A percentile compares a stretch with the other conserved stretches of the same genome.
These are phyloP conservation scores for Cladosporium sp. DNA, from an alignment of 2,329 filamentous ascomycete genomes.

Conservation along the genomic window DNA sequence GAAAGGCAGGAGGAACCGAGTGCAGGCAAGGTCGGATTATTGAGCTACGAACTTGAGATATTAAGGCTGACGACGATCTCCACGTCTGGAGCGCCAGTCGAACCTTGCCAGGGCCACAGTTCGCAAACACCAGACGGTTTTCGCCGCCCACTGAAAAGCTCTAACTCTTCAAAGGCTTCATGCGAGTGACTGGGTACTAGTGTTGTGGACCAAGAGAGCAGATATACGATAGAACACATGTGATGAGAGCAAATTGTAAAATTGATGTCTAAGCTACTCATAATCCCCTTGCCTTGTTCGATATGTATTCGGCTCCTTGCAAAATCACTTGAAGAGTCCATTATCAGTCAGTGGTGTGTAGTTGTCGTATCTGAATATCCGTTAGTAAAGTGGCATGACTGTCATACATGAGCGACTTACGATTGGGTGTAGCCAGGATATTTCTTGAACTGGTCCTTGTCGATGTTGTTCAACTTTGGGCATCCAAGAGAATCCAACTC, in stretches of 20 bases:
- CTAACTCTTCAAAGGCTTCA: background rate
- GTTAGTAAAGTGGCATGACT: background rate
- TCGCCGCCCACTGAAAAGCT: background rate
- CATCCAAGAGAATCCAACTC: slow-evolving; percentile 30
- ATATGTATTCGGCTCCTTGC: background rate
- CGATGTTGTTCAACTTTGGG: slow-evolving; percentile 30
- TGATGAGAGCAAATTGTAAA: background rate
- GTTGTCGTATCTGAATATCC: background rate
- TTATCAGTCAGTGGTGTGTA: background rate
- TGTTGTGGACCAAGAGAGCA: background rate
- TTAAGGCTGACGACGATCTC: background rate
- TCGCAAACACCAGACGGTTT: background rate
- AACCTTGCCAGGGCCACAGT: background rate
- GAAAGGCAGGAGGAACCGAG: background rate
- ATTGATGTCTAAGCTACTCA: background rate
- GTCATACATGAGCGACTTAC: background rate
- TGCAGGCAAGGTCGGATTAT: background rate
- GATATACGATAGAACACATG: background rate
- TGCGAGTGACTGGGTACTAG: background rate
- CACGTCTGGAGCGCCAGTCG: background rate
- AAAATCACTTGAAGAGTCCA: background rate
- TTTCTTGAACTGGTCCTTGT: slow-evolving; percentile 29
- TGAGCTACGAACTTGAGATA: background rate
- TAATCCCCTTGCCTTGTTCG: background rate
- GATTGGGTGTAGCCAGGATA: slow-evolving; percentile 31